A percentile compares a stretch with the other conserved stretches of the same genome.
Conservation (phyloP, 768 basidiomycete genomes). For the Kwoniella bestiolae region DNA sequence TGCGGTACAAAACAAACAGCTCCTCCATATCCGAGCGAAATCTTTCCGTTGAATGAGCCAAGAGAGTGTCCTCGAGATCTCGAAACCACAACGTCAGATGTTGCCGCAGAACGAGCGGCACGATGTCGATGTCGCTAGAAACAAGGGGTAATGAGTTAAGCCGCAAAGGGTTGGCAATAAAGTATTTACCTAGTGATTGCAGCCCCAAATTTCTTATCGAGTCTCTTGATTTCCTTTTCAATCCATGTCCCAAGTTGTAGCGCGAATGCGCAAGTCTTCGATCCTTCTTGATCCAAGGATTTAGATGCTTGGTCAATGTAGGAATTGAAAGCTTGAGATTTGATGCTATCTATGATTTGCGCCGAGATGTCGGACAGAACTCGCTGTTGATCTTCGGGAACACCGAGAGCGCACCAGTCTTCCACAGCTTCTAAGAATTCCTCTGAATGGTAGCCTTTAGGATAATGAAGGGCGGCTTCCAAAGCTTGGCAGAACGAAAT, state of each 20-base stretch:
- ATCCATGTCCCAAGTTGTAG: conserved; percentile 77
- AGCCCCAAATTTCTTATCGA: conserved; percentile 85
- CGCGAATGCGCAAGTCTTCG: conserved; percentile 49
- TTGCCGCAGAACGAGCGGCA: conserved; percentile 36
- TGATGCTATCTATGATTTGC: conserved; percentile 30
- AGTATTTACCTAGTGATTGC: conserved; percentile 74
- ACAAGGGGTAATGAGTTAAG: background rate
- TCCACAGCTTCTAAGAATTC: conserved; percentile 33
- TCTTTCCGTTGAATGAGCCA: conserved; percentile 11
- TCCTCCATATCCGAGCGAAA: conserved; percentile 62
- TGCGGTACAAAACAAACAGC: conserved; percentile 81
- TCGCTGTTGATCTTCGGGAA: conserved; percentile 7
- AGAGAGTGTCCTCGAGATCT: conserved; percentile 37
- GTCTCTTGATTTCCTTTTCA: conserved; percentile 78
- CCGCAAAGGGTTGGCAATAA: background rate
- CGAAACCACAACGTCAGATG: conserved; percentile 40
- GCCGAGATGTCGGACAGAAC: conserved; percentile 14
- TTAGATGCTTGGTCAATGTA: conserved; percentile 43
- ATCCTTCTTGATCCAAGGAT: conserved; percentile 40
- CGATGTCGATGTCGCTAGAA: conserved; percentile 34
- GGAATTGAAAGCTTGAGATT: conserved; percentile 38
- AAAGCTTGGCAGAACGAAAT: conserved; percentile 31
- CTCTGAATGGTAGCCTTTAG: conserved; percentile 29
- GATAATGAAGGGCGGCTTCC: conserved; percentile 22
- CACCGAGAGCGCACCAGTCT: conserved; percentile 27